Conservation (phyloP, 192 early-diverging fungal species). For the Lunasporangiospora selenospora region DNA sequence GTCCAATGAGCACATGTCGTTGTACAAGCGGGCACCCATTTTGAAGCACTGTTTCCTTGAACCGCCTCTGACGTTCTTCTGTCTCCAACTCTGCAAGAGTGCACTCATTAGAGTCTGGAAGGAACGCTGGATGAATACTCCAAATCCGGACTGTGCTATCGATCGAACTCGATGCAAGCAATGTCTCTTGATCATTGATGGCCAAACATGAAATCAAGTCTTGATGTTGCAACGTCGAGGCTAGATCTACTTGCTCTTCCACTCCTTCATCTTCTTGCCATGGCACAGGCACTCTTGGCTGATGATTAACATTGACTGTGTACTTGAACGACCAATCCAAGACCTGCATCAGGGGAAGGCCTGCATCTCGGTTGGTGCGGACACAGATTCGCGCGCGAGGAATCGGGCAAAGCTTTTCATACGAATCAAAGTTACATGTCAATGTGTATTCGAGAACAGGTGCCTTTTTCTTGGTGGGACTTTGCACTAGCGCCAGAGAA, state of each 20-base stretch:
- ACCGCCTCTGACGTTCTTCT: not conserved
- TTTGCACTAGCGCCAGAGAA: too few species aligned
- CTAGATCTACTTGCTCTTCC: too few species aligned
- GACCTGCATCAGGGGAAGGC: slow-evolving; percentile 19
- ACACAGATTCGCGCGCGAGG: slow-evolving; percentile 22
- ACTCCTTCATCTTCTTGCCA: not conserved
- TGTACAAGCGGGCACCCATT: slow-evolving; percentile 15
- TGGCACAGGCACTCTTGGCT: not conserved
- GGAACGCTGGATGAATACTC: slow-evolving; percentile 4
- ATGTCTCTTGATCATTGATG: slow-evolving; percentile 20
- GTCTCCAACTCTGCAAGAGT: too few species aligned
- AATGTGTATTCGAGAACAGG: too few species aligned
- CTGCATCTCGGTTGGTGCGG: slow-evolving; percentile 5
- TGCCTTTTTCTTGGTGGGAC: too few species aligned
- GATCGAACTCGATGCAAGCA: slow-evolving; percentile 26
- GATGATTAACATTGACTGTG: slow-evolving; percentile 1
- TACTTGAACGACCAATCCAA: slow-evolving; percentile 14
- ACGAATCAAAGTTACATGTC: slow-evolving; percentile 25
- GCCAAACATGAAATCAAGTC: slow-evolving; percentile 37
- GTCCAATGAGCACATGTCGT: slow-evolving; percentile 8
- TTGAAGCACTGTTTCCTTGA: slow-evolving; percentile 5
- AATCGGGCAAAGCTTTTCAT: slow-evolving; percentile 31
- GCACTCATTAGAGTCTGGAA: too few species aligned
- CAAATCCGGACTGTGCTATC: slow-evolving; percentile 34
- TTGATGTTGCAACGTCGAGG: too few species aligned